These are phyloP conservation scores for Blastobotrys raffinosifermentans DNA, from an alignment of 1,139 yeast species.

Conservation along the genomic window DNA sequence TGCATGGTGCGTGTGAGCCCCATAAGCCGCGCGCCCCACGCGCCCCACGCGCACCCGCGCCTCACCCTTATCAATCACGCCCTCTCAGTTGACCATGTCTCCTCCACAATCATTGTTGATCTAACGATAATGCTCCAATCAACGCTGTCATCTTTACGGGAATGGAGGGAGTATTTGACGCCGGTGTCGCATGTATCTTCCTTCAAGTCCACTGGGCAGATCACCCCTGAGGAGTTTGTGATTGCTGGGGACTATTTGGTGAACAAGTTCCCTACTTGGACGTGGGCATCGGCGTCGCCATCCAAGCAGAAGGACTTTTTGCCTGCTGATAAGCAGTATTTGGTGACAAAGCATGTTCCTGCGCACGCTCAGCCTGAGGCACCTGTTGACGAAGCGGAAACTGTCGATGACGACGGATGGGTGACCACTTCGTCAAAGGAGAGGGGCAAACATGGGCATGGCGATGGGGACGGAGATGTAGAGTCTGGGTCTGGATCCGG, in stretches of 20 bases:
- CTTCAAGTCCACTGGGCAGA: slow-evolving; percentile 78
- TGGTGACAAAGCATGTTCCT: slow-evolving; percentile 87
- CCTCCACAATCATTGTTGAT: too few species aligned
- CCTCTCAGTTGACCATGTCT: too few species aligned
- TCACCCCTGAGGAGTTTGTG: slow-evolving; percentile 90
- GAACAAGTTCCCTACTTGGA: slow-evolving; percentile 94
- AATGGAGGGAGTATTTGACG: slow-evolving; percentile 74
- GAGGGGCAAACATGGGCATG: not conserved
- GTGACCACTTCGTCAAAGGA: slow-evolving; percentile 25
- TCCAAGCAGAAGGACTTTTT: slow-evolving; percentile 59
- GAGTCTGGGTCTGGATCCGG: not conserved
- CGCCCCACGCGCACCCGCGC: too few species aligned
- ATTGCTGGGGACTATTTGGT: slow-evolving; percentile 89
- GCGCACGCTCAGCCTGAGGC: slow-evolving; percentile 53
- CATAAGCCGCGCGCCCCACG: slow-evolving; percentile 1
- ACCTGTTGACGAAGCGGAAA: slow-evolving; percentile 33
- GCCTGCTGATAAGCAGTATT: slow-evolving; percentile 79
- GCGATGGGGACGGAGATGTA: not conserved
- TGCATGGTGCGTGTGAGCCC: not conserved
- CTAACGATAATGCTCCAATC: slow-evolving; percentile 70
- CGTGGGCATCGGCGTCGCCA: slow-evolving; percentile 72
- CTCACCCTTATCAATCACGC: too few species aligned
- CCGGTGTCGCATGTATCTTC: slow-evolving; percentile 83
- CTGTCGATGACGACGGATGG: slow-evolving; percentile 59
- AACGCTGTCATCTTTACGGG: slow-evolving; percentile 76